Percentiles rank a stretch among this genome's conserved stretches.
Evolutionary conservation across 1,139 yeast species (phyloP).

Genomic region (Nakaseomyces bracarensis): DNA sequence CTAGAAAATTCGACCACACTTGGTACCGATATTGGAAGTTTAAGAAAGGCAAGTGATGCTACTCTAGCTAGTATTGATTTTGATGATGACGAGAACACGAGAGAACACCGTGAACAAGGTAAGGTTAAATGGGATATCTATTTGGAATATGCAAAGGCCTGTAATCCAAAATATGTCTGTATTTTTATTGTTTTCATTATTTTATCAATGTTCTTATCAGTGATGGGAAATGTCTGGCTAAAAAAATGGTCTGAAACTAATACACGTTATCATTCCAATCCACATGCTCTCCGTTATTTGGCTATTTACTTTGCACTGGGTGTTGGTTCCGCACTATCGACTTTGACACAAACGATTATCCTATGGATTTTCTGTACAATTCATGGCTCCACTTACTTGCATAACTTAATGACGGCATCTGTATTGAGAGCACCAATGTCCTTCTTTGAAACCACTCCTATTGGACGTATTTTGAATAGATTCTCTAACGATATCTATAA

Average conservation of each 20-base stretch:
- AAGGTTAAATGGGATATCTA: constrained; percentile 89
- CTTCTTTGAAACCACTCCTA: constrained; percentile 94
- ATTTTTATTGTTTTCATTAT: constrained; percentile 47
- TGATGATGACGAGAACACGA: constrained; percentile 40
- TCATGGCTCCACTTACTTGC: constrained; percentile 71
- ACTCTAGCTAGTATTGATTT: constrained; percentile 40
- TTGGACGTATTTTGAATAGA: constrained; percentile 88
- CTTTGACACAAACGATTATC: constrained; percentile 58
- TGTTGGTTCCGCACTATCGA: constrained; percentile 51
- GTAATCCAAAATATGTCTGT: constrained; percentile 64
- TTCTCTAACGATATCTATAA: constrained; percentile 91
- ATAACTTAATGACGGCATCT: constrained; percentile 66
- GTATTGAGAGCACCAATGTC: constrained; percentile 94
- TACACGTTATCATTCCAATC: constrained; percentile 59
- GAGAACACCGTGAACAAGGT: constrained; percentile 87
- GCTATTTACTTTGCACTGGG: constrained; percentile 74
- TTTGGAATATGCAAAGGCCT: constrained; percentile 74
- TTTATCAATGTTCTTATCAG: constrained; percentile 52
- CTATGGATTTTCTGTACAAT: constrained; percentile 83
- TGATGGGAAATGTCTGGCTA: constrained; percentile 75
- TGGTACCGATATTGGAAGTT: constrained; percentile 36
- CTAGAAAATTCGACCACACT: constrained; percentile 24
- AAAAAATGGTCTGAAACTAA: constrained; percentile 96
- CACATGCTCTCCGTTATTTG: constrained; percentile 58
- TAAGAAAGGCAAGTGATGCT: constrained; percentile 66